Evolutionary conservation across 805 yeast species (phyloP).

Genomic region (Kuraishia floccosa): DNA sequence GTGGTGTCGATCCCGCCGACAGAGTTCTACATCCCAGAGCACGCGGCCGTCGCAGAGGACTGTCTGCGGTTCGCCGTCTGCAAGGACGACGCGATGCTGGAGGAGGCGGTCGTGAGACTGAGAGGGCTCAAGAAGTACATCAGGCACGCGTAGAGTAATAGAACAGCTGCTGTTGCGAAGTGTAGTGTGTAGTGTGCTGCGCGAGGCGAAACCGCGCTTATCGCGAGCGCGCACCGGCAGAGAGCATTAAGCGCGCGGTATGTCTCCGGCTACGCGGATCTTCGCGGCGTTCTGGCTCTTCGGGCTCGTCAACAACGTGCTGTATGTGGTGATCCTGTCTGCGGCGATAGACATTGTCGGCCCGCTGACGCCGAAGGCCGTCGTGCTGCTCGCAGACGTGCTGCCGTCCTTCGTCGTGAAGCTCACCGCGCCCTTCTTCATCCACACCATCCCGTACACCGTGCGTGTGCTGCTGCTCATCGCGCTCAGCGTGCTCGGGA

Average conservation of each 20-base stretch:
- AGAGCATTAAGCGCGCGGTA: too few relatives aligned
- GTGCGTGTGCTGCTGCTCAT: constrained; percentile 45
- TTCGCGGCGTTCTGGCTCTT: constrained; percentile 63
- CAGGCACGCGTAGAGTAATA: constrained; percentile 4
- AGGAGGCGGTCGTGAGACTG: constrained; percentile 73
- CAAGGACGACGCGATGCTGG: constrained; percentile 74
- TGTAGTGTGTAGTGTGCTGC: too few relatives aligned
- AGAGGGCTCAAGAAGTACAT: constrained; percentile 58
- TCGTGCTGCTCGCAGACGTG: constrained; percentile 78
- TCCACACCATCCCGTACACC: constrained; percentile 52
- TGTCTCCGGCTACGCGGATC: too few relatives aligned
- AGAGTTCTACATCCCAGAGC: constrained; percentile 71
- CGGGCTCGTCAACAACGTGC: constrained; percentile 79
- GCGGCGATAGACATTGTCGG: constrained; percentile 94
- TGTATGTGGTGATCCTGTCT: constrained; percentile 82
- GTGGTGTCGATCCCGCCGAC: constrained; percentile 97
- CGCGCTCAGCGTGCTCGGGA: constrained; percentile 54
- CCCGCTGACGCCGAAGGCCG: constrained; percentile 69
- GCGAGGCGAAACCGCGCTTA: too few relatives aligned
- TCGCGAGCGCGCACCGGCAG: too few relatives aligned
- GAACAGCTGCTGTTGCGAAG: too few relatives aligned
- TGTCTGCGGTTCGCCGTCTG: constrained; percentile 92
- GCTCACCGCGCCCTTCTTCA: constrained; percentile 65
- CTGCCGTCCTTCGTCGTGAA: constrained; percentile 72
- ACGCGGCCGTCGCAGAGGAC: constrained; percentile 70